A percentile compares a stretch with the other conserved stretches of the same genome.
Conservation (phyloP, 176 grass and related monocot species). For the Thalia dealbata region DNA sequence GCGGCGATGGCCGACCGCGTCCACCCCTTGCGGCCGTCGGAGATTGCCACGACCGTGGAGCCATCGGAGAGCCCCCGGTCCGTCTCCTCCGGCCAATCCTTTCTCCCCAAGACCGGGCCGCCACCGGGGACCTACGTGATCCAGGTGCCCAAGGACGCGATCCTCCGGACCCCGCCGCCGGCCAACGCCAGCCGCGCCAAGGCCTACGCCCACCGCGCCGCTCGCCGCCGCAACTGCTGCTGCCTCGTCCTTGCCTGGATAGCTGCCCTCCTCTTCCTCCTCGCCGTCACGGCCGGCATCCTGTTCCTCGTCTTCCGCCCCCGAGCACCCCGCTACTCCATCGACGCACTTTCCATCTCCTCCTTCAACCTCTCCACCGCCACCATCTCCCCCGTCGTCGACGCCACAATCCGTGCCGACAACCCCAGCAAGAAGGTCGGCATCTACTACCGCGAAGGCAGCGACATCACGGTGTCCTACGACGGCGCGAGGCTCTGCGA, state of each 20-base stretch:
- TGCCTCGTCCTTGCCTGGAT: background rate
- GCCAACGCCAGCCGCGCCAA: conserved; percentile 40
- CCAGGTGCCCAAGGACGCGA: conserved; percentile 68
- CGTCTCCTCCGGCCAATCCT: background rate
- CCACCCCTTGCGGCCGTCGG: conserved; percentile 1
- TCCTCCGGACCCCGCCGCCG: conserved; percentile 54
- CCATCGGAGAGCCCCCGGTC: background rate
- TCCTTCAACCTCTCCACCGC: conserved; percentile 6
- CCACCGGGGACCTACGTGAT: conserved; percentile 46
- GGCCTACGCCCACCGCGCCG: conserved; percentile 37
- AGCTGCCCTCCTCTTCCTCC: background rate
- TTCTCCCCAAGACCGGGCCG: background rate
- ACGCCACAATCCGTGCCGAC: conserved; percentile 38
- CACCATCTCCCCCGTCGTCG: conserved; percentile 22
- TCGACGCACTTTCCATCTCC: conserved; percentile 4
- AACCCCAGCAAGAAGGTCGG: conserved; percentile 50
- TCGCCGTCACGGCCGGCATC: background rate
- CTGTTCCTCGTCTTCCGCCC: conserved; percentile 45
- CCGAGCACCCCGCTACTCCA: conserved; percentile 47
- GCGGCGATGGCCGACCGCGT: conserved; percentile 21
- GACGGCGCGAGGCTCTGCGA: conserved; percentile 27
- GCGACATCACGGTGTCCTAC: conserved; percentile 32
- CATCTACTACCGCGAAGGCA: conserved; percentile 55
- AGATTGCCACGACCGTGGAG: background rate
- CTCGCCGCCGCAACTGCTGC: conserved; percentile 7